phyloP scores from a whole-genome alignment of 176 grass and related monocot species.

The Aechmea fasciata region DNA sequence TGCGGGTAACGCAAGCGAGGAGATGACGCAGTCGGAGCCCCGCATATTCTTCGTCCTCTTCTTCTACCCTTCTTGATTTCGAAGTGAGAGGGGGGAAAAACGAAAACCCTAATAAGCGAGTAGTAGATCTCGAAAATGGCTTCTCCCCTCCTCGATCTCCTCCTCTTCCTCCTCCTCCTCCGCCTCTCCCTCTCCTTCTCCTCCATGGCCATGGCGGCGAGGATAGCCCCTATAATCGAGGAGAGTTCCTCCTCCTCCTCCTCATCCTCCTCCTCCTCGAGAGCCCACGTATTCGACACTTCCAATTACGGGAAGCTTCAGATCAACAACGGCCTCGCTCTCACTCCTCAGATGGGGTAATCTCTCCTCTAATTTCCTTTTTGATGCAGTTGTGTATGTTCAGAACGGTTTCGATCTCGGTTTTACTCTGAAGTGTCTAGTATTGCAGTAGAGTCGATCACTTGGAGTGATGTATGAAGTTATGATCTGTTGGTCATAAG shows the following conservation, averaged over 20 bases:
- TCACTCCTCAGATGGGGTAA: slow-evolving; percentile 89
- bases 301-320: slow-evolving; percentile 90
- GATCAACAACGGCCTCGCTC: slow-evolving; percentile 89
- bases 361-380: not conserved
- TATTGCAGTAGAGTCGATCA: not conserved
- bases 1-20: no score
- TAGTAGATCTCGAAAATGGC: not conserved
- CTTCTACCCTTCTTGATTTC: no score
- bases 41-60: no score
- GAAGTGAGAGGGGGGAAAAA: no score
- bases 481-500: not conserved
- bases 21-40: no score
- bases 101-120: not conserved
- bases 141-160: not conserved
- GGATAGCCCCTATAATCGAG: slow-evolving; percentile 2
- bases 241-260: not conserved
- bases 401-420: not conserved
- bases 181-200: slow-evolving; percentile 1
- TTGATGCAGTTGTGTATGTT: not conserved
- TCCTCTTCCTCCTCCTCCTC: slow-evolving; percentile 1
- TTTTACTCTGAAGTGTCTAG: not conserved
- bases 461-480: not conserved
- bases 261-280: no score
- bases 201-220: not conserved
- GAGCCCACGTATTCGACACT: slow-evolving; percentile 51